Conservation (phyloP, 495 filamentous ascomycete species). For the Hypoxylon lienhwacheense region DNA sequence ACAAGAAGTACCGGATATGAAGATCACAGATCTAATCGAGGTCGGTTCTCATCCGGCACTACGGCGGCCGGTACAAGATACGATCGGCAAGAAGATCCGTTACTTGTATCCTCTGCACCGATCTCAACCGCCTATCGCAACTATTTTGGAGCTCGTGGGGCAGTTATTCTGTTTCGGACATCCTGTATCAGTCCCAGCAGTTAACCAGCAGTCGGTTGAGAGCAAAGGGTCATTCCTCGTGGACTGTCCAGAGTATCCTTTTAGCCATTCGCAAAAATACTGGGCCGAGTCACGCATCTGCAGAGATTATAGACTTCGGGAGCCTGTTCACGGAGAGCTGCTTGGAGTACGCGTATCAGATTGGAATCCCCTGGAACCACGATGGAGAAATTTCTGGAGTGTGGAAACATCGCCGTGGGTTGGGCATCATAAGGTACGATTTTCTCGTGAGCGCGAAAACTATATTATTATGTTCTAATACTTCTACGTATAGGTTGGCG, state of each 20-base stretch:
- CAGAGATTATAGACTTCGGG: slow-evolving; percentile 46
- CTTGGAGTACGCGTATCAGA: slow-evolving; percentile 45
- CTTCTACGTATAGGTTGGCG: neutral
- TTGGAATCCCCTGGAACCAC: slow-evolving; percentile 43
- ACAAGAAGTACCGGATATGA: slow-evolving; percentile 2
- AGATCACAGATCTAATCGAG: slow-evolving; percentile 48
- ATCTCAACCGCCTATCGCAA: slow-evolving; percentile 26
- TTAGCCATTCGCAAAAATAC: slow-evolving; percentile 43
- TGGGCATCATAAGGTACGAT: slow-evolving; percentile 40
- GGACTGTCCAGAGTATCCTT: slow-evolving; percentile 45
- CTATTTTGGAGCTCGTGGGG: slow-evolving; percentile 36
- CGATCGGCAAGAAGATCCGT: slow-evolving; percentile 35
- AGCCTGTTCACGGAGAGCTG: slow-evolving; percentile 44
- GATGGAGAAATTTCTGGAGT: slow-evolving; percentile 48
- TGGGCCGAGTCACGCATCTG: slow-evolving; percentile 50
- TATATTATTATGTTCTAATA: neutral
- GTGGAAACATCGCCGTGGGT: slow-evolving; percentile 50
- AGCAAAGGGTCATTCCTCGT: slow-evolving; percentile 34
- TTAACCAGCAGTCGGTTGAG: slow-evolving; percentile 16
- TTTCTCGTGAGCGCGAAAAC: neutral
- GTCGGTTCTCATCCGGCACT: slow-evolving; percentile 63
- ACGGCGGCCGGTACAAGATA: slow-evolving; percentile 51
- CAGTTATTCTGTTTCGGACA: slow-evolving; percentile 40
- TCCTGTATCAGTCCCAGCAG: slow-evolving; percentile 20
- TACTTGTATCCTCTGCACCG: slow-evolving; percentile 40